phyloP scores from a whole-genome alignment of 23 red algal species.

The Cyanidiococcus yangmingshanensis region DNA sequence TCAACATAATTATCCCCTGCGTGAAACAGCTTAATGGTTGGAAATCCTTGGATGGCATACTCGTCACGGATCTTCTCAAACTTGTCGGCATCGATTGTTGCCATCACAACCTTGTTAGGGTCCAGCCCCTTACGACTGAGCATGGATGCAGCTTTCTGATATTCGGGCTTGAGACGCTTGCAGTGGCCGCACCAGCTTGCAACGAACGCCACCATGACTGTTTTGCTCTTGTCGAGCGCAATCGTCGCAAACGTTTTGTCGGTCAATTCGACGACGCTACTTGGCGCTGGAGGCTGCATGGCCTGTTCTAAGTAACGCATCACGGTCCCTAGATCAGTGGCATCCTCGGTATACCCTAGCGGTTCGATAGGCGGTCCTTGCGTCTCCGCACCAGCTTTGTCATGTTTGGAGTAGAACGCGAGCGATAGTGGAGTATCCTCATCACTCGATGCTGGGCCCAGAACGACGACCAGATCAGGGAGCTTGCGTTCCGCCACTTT shows the following conservation, averaged over 20 bases:
- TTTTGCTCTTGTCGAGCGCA: slow-evolving; percentile 17
- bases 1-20: background rate
- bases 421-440: background rate
- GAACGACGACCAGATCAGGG: slow-evolving; percentile 14
- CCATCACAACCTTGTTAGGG: slow-evolving; percentile 2
- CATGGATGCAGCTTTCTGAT: background rate
- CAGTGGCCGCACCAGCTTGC: slow-evolving; percentile 21
- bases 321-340: background rate
- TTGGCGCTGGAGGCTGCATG: background rate
- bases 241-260: slow-evolving; percentile 27
- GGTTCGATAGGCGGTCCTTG: background rate
- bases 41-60: slow-evolving; percentile 20
- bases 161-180: slow-evolving; percentile 22
- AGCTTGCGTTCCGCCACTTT: slow-evolving; percentile 13
- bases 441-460: background rate
- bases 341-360: background rate
- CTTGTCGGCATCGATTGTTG: slow-evolving; percentile 28
- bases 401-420: slow-evolving; percentile 15
- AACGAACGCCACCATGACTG: slow-evolving; percentile 20
- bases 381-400: background rate
- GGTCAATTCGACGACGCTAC: slow-evolving; percentile 20
- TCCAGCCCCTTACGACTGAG: background rate
- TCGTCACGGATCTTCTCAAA: background rate
- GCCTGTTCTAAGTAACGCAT: background rate
- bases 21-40: slow-evolving; percentile 23